phyloP scores from a whole-genome alignment of 1,284 basidiomycete species.

The Microbotryomycetes sp. region DNA sequence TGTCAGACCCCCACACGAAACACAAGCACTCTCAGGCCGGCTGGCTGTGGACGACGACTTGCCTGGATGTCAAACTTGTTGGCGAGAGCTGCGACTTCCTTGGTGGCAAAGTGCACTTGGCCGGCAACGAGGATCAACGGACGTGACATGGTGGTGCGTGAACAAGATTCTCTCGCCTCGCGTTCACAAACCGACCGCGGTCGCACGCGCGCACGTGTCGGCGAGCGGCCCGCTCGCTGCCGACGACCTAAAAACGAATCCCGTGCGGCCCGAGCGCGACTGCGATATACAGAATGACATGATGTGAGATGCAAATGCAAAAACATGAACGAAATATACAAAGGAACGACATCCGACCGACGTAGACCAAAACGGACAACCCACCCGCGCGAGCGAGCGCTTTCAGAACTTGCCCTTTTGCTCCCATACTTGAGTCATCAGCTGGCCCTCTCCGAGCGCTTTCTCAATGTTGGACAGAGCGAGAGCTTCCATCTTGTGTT shows the following conservation, averaged over 20 bases:
- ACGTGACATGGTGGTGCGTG: not conserved
- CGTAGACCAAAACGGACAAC: constrained; percentile 23
- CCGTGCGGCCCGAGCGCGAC: not conserved
- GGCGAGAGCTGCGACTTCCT: constrained; percentile 52
- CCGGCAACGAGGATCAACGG: not conserved
- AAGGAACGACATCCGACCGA: no score
- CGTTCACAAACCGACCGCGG: no score
- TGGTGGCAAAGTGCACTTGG: not conserved
- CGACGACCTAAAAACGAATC: no score
- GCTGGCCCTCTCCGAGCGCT: constrained; percentile 56
- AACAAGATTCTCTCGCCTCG: no score
- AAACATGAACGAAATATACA: not conserved
- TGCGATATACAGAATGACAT: not conserved
- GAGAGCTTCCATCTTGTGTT: constrained; percentile 68
- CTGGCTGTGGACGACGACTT: no score
- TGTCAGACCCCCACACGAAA: no score
- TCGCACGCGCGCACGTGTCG: no score
- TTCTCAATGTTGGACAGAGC: constrained; percentile 63
- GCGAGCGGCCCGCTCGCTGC: no score
- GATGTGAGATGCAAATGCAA: not conserved
- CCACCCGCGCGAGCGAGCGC: not conserved
- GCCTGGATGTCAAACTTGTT: constrained; percentile 64
- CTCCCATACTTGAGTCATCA: constrained; percentile 60
- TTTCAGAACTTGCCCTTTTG: constrained; percentile 36
- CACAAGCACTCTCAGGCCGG: no score